Evolutionary conservation across 768 basidiomycete species (phyloP).

Genomic region (Xerocomellus amylosporus): DNA sequence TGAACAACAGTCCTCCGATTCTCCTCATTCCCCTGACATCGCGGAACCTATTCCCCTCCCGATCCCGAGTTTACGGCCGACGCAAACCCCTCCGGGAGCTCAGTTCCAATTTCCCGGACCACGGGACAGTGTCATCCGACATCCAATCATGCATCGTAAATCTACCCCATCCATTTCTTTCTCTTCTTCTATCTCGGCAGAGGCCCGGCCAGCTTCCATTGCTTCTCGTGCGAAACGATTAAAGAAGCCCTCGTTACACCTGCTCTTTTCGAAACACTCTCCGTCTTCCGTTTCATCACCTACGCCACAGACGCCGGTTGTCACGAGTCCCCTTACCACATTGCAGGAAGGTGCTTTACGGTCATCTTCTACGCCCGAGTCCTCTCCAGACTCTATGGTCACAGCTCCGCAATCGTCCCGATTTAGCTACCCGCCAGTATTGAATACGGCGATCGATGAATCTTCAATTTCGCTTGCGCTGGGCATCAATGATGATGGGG

Average conservation of each 20-base stretch:
- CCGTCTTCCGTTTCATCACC: constrained; percentile 43
- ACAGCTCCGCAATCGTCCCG: constrained; percentile 55
- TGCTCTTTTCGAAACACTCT: constrained; percentile 67
- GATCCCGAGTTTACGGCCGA: constrained; percentile 22
- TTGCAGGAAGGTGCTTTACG: constrained; percentile 20
- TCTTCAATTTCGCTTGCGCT: constrained; percentile 43
- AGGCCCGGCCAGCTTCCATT: constrained; percentile 39
- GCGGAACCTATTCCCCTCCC: constrained; percentile 30
- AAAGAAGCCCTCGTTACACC: constrained; percentile 68
- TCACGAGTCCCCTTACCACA: constrained; percentile 7
- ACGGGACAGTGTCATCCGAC: constrained; percentile 30
- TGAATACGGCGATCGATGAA: constrained; percentile 63
- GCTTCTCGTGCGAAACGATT: constrained; percentile 35
- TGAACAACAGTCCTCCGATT: constrained; percentile 26
- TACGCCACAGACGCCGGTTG: constrained; percentile 26
- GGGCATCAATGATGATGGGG: constrained; percentile 30
- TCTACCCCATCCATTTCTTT: constrained; percentile 36
- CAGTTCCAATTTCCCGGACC: constrained; percentile 49
- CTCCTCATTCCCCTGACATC: constrained; percentile 28
- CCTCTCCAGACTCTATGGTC: constrained; percentile 45
- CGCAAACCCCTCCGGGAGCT: constrained; percentile 13
- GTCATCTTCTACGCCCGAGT: constrained; percentile 31
- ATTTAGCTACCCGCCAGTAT: constrained; percentile 50
- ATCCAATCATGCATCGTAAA: constrained; percentile 35
- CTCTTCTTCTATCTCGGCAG: constrained; percentile 29